Conservation (phyloP, 768 basidiomycete species). For the Panus rudis region DNA sequence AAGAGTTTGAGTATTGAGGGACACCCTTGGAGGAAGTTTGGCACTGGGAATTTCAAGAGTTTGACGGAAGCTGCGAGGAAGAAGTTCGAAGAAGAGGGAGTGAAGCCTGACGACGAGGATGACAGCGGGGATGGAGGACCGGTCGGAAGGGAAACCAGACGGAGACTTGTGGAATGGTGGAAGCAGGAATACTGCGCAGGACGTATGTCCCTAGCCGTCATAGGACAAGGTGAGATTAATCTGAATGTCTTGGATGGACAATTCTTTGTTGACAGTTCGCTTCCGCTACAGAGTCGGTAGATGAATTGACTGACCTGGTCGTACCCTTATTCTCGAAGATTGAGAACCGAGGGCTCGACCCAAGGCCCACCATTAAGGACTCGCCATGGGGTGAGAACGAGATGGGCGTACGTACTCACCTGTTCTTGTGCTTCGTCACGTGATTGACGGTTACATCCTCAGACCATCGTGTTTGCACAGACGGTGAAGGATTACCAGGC, state of each 20-base stretch:
- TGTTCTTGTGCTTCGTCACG: conserved; percentile 5
- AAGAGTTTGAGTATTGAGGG: conserved; percentile 32
- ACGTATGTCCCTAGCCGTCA: conserved; percentile 30
- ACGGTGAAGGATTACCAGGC: conserved; percentile 38
- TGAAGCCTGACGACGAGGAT: conserved; percentile 2
- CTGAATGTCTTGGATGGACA: not conserved
- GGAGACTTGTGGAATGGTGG: conserved; percentile 32
- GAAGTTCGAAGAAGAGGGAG: conserved; percentile 6
- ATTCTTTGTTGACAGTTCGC: not conserved
- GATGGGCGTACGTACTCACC: conserved; percentile 10
- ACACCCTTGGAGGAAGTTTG: conserved; percentile 42
- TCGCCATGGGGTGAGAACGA: conserved; percentile 16
- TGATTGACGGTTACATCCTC: conserved; percentile 7
- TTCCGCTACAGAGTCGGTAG: conserved; percentile 28
- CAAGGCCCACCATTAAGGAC: conserved; percentile 16
- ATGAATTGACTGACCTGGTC: conserved; percentile 25
- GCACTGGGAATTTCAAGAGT: conserved; percentile 36
- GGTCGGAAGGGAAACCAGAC: conserved; percentile 29
- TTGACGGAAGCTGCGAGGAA: conserved; percentile 18
- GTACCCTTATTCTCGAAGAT: conserved; percentile 27
- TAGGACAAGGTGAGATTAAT: conserved; percentile 25
- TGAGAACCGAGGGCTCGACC: conserved; percentile 21
- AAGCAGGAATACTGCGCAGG: conserved; percentile 29
- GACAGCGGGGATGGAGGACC: conserved; percentile 32
- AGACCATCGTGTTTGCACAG: conserved; percentile 35